Conservation (phyloP, 2,329 filamentous ascomycete species). For the Sporothrix euskadiensis region DNA sequence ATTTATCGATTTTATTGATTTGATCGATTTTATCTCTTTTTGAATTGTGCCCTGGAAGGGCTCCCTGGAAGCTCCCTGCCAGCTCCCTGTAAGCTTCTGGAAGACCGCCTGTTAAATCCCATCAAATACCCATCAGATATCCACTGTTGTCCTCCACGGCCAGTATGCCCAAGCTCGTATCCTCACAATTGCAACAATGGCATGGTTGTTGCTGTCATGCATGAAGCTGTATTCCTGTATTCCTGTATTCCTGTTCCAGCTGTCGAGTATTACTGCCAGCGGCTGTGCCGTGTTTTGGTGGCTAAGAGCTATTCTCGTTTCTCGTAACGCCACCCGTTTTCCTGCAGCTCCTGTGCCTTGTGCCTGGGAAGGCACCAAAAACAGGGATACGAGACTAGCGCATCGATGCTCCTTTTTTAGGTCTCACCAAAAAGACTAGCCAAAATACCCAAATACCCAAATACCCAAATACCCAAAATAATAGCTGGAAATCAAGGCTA, state of each 20-base stretch:
- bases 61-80: neutral
- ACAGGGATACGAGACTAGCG: conserved; percentile 18
- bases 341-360: conserved; percentile 8
- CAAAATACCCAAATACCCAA: neutral
- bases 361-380: conserved; percentile 17
- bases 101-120: neutral
- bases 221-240: neutral
- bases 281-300: conserved; percentile 10
- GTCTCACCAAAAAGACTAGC: neutral
- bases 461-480: neutral
- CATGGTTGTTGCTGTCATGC: conserved; percentile 1
- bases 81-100: neutral
- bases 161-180: conserved; percentile 11
- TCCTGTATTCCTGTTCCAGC: neutral
- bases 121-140: neutral
- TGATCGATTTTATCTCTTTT: neutral
- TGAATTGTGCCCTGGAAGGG: neutral
- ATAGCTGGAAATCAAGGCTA: neutral
- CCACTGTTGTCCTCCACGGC: neutral
- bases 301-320: neutral
- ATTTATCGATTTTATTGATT: conserved; percentile 21
- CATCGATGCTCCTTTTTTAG: conserved; percentile 18
- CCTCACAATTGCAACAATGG: conserved; percentile 7
- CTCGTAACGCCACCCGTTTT: conserved; percentile 14
- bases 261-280: neutral